Percentiles rank a stretch among this genome's conserved stretches.
Conservation (phyloP, 805 yeast genomes). For the Wickerhamiella sergipiensis region DNA sequence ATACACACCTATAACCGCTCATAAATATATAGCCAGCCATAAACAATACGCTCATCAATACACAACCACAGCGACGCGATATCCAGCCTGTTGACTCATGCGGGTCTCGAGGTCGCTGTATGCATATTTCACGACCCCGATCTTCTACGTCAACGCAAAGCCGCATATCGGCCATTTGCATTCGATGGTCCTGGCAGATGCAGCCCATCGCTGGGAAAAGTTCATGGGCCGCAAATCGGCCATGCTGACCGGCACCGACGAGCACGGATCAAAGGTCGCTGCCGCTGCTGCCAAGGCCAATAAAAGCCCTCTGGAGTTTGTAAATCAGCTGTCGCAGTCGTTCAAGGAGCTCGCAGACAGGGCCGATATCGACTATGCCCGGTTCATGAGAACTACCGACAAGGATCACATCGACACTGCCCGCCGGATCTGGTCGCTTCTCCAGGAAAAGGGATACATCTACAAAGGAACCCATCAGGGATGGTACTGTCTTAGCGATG, state of each 20-base stretch:
- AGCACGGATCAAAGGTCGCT: conserved; percentile 89
- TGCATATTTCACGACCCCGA: conserved; percentile 56
- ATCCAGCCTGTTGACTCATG: neutral
- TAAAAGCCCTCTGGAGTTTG: conserved; percentile 50
- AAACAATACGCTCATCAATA: no score
- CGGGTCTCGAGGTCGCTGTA: neutral
- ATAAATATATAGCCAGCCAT: no score
- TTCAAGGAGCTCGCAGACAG: conserved; percentile 51
- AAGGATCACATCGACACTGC: conserved; percentile 59
- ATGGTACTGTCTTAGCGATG: conserved; percentile 92
- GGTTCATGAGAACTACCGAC: conserved; percentile 89
- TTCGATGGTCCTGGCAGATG: conserved; percentile 75
- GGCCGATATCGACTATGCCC: conserved; percentile 45
- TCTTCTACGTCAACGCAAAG: conserved; percentile 87
- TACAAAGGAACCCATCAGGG: conserved; percentile 79
- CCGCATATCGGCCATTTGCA: conserved; percentile 94
- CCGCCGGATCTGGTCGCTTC: conserved; percentile 50
- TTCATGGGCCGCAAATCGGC: conserved; percentile 34
- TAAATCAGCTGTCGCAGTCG: conserved; percentile 50
- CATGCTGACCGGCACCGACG: conserved; percentile 89
- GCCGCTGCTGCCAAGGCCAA: conserved; percentile 55
- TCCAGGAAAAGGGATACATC: conserved; percentile 48
- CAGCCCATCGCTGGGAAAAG: conserved; percentile 56
- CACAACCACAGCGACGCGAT: no score
- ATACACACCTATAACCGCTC: no score